Evolutionary conservation across 352 stramenopile genomes (phyloP), one percentile per base, ranked within the genome.

Genomic region (Phytopythium ostracodes): DNA sequence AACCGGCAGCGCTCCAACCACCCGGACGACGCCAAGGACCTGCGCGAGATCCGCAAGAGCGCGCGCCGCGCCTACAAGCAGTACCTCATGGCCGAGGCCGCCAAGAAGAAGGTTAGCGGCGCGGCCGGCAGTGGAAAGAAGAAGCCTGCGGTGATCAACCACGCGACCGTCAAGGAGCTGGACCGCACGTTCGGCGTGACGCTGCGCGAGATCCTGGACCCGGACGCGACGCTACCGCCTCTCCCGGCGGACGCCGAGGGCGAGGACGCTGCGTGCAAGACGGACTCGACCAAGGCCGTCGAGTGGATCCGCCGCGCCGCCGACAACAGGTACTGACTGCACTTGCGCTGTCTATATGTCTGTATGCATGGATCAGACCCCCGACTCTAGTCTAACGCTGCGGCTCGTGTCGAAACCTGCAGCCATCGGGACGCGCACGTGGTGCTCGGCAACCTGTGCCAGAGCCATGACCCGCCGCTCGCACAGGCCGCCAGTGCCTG

Each of bases 231-330:
- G 67, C 35, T 94, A 55, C 70, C 72, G 25, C 73, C 84, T 2
- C 62, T 94, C 12, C 63, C 59, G 24, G 68, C 73, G 18, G 66
- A 57, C 24, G 47, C 18, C 4, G 59, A 73, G 17, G 53, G 63
- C 10, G 54, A 59, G 25, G 56, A 70, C 50, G 49, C 38, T 2
- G 44, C 56, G 29, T 60, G 52, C 46, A 73, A 77, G 50, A 71
- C 72, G 22, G 77, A 91, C 61, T 79, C 75, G 43, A 88, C 81
- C 10, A 84, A 89, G 55, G 82, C 78, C 2, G 71, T 95, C 22
- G 83, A 93, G 62, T 95, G 87, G 87, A 66, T 95, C 35, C 84
- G 87, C 43, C 84, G 81, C 40, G 87, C 87, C 0, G 87, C 87
- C 18, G 84, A 89, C 25, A 88, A 88, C 59, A 75, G 63, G 68